phyloP scores from a whole-genome alignment of 1,284 basidiomycete species.

The Boletus hoseneyae region DNA sequence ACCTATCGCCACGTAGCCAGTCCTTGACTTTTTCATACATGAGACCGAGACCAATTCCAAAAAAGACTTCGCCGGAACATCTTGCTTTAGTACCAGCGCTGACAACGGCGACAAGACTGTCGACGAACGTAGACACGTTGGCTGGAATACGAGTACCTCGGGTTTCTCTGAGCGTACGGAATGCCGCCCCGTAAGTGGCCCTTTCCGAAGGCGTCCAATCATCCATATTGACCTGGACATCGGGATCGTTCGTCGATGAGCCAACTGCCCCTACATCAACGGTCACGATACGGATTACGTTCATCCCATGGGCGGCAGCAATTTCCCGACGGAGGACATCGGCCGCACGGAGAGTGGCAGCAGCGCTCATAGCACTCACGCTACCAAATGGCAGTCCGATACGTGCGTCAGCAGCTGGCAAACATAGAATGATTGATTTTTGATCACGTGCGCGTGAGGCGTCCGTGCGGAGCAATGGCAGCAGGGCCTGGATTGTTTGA shows the following conservation, averaged over 20 bases:
- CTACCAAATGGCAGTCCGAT: conserved; percentile 69
- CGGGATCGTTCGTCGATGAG: not conserved
- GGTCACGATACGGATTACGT: conserved; percentile 61
- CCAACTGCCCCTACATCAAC: conserved; percentile 42
- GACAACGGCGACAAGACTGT: conserved; percentile 54
- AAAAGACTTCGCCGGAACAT: conserved; percentile 34
- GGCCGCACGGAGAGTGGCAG: conserved; percentile 61
- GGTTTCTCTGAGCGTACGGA: conserved; percentile 47
- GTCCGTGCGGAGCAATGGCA: conserved; percentile 67
- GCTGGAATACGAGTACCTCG: conserved; percentile 48
- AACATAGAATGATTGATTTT: conserved; percentile 66
- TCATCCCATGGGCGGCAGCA: conserved; percentile 48
- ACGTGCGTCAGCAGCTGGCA: conserved; percentile 64
- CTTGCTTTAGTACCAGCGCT: conserved; percentile 45
- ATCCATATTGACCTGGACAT: conserved; percentile 39
- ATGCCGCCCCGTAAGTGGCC: conserved; percentile 64
- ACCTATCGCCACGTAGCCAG: conserved; percentile 59
- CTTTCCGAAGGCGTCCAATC: conserved; percentile 71
- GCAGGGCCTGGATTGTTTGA: conserved; percentile 68
- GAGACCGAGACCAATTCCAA: conserved; percentile 44
- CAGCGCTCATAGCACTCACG: conserved; percentile 62
- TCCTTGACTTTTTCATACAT: conserved; percentile 36
- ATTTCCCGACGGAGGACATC: conserved; percentile 74
- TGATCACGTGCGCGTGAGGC: conserved; percentile 49
- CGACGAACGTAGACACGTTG: conserved; percentile 55